Evolutionary conservation across 768 basidiomycete genomes (phyloP), one percentile per base, ranked within the genome.

Genomic region (Hericium alpestre): DNA sequence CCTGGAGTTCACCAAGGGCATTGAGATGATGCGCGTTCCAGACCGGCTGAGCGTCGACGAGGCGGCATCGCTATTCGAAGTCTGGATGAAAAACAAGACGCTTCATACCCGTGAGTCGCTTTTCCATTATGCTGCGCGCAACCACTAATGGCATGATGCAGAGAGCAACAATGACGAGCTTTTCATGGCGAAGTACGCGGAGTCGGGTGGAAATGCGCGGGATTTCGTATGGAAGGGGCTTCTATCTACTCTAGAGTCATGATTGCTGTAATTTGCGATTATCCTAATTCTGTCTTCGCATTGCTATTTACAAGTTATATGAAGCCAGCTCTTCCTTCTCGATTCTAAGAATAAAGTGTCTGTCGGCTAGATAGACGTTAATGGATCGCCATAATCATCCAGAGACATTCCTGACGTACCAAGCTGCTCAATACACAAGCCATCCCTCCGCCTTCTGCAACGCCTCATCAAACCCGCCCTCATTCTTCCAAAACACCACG

Each of bases 141-240:
- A 10, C 2, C 32, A 32, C 32, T 10, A 32, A 32, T 10, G 32
- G 9, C 9, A 10, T 32, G 6, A 7, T 10, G 32, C 32, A 32
- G 32, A 32, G 32, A 32, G 54, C 13, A 65, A 70, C 2, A 76
- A 72, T 12, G 92, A 95, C 64, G 85, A 88, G 66, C 61, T 82
- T 13, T 93, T 93, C 72, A 69, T 93, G 65, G 72, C 82, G 10
- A 90, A 89, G 67, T 92, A 87, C 61, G 79, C 81, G 1, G 86
- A 90, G 64, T 79, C 86, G 7, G 78, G 77, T 55, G 92, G 91
- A 46, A 93, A 93, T 68, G 76, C 90, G 12, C 75, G 86, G 58
- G 83, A 86, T 57, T 90, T 94, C 63, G 85, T 89, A 27, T 65
- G 69, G 69, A 67, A 65, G 54, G 69, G 68, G 16, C 52, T 72